These are phyloP conservation scores for Noccaea caerulescens DNA, from an alignment of 345 rosid genomes.

Conservation along the genomic window DNA sequence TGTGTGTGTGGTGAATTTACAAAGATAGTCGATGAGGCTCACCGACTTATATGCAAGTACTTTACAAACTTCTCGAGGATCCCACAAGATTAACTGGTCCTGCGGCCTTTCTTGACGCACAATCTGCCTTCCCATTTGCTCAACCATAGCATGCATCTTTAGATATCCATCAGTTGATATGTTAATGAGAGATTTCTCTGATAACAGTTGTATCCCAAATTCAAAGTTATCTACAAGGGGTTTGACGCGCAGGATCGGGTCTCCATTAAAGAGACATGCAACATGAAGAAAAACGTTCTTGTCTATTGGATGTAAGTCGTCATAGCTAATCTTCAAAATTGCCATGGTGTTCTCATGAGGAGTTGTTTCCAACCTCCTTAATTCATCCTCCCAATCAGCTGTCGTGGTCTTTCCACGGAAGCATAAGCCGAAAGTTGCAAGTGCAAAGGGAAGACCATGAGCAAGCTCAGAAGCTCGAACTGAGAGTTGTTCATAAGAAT, in stretches of 20 bases:
- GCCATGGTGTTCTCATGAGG: background rate
- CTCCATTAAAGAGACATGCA: constrained; percentile 40
- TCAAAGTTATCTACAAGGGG: background rate
- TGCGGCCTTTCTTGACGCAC: no score
- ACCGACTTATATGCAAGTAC: no score
- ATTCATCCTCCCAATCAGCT: constrained; percentile 33
- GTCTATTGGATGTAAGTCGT: background rate
- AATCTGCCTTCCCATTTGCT: constrained; percentile 26
- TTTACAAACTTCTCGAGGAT: no score
- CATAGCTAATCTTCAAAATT: constrained; percentile 20
- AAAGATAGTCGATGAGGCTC: no score
- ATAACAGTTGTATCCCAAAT: constrained; percentile 6
- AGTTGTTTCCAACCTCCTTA: background rate
- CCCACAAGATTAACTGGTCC: no score
- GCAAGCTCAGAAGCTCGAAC: constrained; percentile 19
- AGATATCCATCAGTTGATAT: constrained; percentile 1
- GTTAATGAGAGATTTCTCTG: constrained; percentile 29
- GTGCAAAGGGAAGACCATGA: constrained; percentile 42
- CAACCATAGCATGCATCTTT: constrained; percentile 20
- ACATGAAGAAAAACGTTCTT: constrained; percentile 25
- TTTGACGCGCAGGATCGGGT: background rate
- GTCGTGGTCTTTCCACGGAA: background rate
- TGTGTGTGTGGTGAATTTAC: no score
- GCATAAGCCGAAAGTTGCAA: constrained; percentile 35
- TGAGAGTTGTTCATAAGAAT: constrained; percentile 16